These are phyloP conservation scores for Phialocephala sp. DNA, from an alignment of 2,329 filamentous ascomycete genomes.

Conservation along the genomic window DNA sequence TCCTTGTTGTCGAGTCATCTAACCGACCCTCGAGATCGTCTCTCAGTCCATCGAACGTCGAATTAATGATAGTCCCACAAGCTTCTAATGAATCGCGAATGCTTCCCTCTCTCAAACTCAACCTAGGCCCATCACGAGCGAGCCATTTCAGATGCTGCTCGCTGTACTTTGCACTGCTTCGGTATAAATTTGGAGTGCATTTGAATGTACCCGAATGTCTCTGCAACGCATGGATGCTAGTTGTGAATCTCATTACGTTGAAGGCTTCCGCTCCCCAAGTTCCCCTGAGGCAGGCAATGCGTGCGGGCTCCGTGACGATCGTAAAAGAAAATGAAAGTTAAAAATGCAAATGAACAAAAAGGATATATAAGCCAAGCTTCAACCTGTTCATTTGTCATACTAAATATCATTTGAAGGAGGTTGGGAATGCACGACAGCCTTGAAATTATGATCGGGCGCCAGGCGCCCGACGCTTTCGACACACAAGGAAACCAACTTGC, in stretches of 20 bases:
- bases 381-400: too few species aligned
- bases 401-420: too few species aligned
- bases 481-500: too few species aligned
- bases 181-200: too few species aligned
- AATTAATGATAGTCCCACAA: too few species aligned
- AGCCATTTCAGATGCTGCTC: too few species aligned
- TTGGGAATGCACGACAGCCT: neutral
- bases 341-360: neutral
- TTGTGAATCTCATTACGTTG: neutral
- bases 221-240: neutral
- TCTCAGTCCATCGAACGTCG: too few species aligned
- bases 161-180: too few species aligned
- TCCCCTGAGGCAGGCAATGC: constrained; percentile 2
- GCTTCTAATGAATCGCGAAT: too few species aligned
- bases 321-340: neutral
- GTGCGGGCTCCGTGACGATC: neutral
- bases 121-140: too few species aligned
- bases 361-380: neutral
- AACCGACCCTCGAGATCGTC: neutral
- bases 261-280: neutral
- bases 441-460: too few species aligned
- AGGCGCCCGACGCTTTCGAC: neutral
- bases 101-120: too few species aligned
- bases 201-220: neutral
- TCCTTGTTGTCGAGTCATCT: neutral